Percentiles rank a stretch among this genome's conserved stretches.
phyloP scores from a whole-genome alignment of 352 stramenopile genomes.

The Globisporangium parvum region DNA sequence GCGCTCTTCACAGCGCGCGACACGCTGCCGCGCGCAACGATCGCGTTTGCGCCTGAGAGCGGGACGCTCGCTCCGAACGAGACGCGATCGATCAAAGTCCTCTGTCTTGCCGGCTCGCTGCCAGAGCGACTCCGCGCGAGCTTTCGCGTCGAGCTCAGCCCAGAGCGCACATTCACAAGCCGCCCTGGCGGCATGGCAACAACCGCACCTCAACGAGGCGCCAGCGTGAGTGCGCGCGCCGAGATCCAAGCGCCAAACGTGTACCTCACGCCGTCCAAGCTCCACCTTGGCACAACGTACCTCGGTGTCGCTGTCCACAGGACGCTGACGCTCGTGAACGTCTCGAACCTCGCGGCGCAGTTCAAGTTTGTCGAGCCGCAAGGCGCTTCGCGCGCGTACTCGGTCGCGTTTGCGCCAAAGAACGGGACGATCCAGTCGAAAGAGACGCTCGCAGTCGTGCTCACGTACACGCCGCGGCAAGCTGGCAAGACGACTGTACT shows the following conservation, averaged over 20 bases:
- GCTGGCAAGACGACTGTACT: constrained; percentile 43
- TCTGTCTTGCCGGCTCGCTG: constrained; percentile 45
- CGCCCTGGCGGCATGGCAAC: neutral
- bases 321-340: constrained; percentile 58
- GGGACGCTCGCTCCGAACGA: constrained; percentile 39
- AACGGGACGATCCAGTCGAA: constrained; percentile 56
- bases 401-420: constrained; percentile 35
- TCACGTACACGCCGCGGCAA: constrained; percentile 59
- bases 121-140: constrained; percentile 56
- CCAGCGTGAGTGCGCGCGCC: constrained; percentile 44
- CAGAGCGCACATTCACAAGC: constrained; percentile 21
- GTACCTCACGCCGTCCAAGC: constrained; percentile 43
- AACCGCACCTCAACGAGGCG: neutral
- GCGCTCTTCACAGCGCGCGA: constrained; percentile 38
- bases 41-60: constrained; percentile 44
- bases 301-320: constrained; percentile 43
- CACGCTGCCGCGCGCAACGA: constrained; percentile 28
- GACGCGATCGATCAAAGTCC: constrained; percentile 27
- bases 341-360: constrained; percentile 66
- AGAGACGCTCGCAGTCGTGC: constrained; percentile 33
- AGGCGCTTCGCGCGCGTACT: constrained; percentile 39
- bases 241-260: constrained; percentile 79
- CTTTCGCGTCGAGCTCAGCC: constrained; percentile 33
- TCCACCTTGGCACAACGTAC: constrained; percentile 61
- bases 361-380: constrained; percentile 78